Evolutionary conservation across 305 asterid species (phyloP).

Genomic region (Fraxinus nigra): DNA sequence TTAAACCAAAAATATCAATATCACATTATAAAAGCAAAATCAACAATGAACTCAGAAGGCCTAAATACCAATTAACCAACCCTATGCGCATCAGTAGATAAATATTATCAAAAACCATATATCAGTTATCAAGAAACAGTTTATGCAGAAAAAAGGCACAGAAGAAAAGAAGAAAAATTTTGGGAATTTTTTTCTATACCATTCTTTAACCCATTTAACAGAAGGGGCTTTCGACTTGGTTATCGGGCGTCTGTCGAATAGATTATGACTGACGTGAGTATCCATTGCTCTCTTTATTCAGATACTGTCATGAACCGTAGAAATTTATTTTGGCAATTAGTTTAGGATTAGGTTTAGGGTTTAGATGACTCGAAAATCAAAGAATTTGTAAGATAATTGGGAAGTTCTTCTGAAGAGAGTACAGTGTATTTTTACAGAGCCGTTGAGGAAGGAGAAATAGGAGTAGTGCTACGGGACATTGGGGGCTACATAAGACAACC

Average conservation of each 20-base stretch:
- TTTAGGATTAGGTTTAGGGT: not conserved
- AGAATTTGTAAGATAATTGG: not conserved
- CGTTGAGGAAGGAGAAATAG: not conserved
- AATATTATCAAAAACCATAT: not conserved
- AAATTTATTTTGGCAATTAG: not conserved
- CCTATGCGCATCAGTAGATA: not conserved
- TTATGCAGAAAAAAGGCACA: not conserved
- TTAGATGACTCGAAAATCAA: not conserved
- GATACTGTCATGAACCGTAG: not conserved
- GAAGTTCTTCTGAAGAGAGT: not conserved
- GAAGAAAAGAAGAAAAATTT: not conserved
- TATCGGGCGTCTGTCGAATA: constrained; percentile 68
- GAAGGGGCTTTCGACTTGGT: constrained; percentile 65
- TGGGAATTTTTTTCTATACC: constrained; percentile 38
- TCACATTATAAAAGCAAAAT: not conserved
- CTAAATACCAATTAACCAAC: not conserved
- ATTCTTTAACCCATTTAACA: constrained; percentile 78
- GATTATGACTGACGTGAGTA: constrained; percentile 44
- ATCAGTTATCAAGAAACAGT: not conserved
- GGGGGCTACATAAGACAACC: no score
- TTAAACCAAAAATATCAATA: not conserved
- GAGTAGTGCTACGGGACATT: no score
- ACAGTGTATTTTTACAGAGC: not conserved
- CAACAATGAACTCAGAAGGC: not conserved
- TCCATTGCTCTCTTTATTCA: constrained; percentile 45